Conservation (phyloP, 192 early-diverging fungal species). For the Paraglomus brasilianum region DNA sequence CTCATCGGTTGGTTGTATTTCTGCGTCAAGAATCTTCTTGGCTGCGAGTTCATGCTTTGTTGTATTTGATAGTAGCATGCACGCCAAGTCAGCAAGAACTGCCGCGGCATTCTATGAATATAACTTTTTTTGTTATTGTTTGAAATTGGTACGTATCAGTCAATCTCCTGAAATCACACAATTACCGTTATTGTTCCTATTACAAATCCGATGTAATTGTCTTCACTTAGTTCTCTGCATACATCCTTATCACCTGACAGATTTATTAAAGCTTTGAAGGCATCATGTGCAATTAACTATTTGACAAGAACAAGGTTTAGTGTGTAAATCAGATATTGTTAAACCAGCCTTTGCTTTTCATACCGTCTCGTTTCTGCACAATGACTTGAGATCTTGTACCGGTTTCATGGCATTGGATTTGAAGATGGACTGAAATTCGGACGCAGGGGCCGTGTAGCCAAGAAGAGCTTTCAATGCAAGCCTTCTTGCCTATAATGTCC, state of each 20-base stretch:
- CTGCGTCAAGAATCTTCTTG: slow-evolving; percentile 51
- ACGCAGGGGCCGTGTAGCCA: slow-evolving; percentile 8
- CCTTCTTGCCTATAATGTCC: slow-evolving; percentile 1
- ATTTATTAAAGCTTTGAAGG: slow-evolving; percentile 81
- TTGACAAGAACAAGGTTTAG: not conserved
- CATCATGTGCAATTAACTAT: slow-evolving; percentile 81
- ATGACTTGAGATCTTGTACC: slow-evolving; percentile 6
- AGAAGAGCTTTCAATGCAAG: slow-evolving; percentile 17
- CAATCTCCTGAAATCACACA: not conserved
- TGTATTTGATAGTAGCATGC: slow-evolving; percentile 91
- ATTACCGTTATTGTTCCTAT: slow-evolving; percentile 68
- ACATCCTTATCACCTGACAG: slow-evolving; percentile 66
- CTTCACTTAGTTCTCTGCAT: slow-evolving; percentile 65
- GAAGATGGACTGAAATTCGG: slow-evolving; percentile 19
- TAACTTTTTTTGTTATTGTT: slow-evolving; percentile 9
- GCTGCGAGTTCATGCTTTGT: slow-evolving; percentile 68
- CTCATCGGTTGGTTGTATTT: slow-evolving; percentile 36
- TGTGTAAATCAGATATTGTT: not conserved
- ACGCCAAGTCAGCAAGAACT: slow-evolving; percentile 77
- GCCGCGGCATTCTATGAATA: slow-evolving; percentile 56
- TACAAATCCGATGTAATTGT: slow-evolving; percentile 68
- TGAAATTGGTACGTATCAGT: too few relatives aligned
- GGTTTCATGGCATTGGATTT: slow-evolving; percentile 21
- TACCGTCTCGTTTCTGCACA: slow-evolving; percentile 25
- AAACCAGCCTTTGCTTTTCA: not conserved